A percentile compares a stretch with the other conserved stretches of the same genome.
phyloP scores from a whole-genome alignment of 2,329 filamentous ascomycete species.

The Botryotinia convoluta region DNA sequence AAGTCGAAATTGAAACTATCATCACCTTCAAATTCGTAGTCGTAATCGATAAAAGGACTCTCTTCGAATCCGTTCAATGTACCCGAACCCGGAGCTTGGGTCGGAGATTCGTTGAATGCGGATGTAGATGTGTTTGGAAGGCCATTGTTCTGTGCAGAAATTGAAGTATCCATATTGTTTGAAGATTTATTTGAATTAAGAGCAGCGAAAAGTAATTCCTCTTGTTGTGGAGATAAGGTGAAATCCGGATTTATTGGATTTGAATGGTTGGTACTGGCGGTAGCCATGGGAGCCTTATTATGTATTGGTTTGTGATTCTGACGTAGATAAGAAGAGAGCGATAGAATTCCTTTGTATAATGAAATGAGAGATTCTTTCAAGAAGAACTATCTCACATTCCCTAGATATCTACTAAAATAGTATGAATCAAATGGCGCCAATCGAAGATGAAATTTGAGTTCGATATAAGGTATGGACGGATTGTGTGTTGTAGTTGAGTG shows the following conservation, averaged over 20 bases:
- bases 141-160: slow-evolving; percentile 40
- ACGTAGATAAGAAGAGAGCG: slow-evolving; percentile 4
- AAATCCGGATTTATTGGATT: slow-evolving; percentile 51
- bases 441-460: background rate
- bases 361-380: background rate
- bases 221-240: slow-evolving; percentile 72
- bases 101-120: slow-evolving; percentile 51
- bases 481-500: background rate
- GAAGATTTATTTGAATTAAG: slow-evolving; percentile 62
- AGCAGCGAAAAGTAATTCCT: slow-evolving; percentile 71
- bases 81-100: slow-evolving; percentile 45
- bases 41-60: slow-evolving; percentile 81
- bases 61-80: slow-evolving; percentile 59
- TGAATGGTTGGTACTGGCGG: slow-evolving; percentile 1
- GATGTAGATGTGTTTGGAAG: slow-evolving; percentile 47
- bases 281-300: slow-evolving; percentile 1
- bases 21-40: slow-evolving; percentile 72
- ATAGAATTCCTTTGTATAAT: background rate
- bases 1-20: slow-evolving; percentile 64
- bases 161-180: slow-evolving; percentile 27
- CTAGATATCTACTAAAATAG: background rate
- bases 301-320: slow-evolving; percentile 1
- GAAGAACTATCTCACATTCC: slow-evolving; percentile 3
- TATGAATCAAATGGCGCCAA: background rate
- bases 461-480: background rate